Evolutionary conservation across 2,329 filamentous ascomycete genomes (phyloP).

Genomic region (Sporothrix euskadiensis): DNA sequence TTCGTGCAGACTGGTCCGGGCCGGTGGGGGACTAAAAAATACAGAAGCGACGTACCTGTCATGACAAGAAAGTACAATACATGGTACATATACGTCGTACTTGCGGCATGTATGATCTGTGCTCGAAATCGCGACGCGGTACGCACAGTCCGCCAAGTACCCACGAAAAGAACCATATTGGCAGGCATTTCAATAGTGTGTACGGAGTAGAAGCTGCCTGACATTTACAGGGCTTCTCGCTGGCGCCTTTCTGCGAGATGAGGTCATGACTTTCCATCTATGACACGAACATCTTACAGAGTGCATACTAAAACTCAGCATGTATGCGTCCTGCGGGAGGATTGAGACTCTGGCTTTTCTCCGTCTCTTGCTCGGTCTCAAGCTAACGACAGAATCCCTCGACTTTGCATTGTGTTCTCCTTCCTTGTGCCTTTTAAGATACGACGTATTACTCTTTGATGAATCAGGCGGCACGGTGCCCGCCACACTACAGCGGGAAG

Average conservation of each 20-base stretch:
- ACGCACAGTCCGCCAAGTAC: background rate
- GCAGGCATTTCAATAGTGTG: background rate
- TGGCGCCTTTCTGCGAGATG: background rate
- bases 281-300: background rate
- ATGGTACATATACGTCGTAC: background rate
- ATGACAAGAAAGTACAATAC: too few relatives aligned
- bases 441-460: background rate
- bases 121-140: background rate
- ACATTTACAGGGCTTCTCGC: background rate
- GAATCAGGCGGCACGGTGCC: background rate
- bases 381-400: background rate
- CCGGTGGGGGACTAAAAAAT: background rate
- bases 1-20: background rate
- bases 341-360: background rate
- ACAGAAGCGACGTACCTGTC: background rate
- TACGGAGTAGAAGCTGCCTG: background rate
- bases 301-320: too few relatives aligned
- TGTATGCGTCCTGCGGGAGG: background rate
- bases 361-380: background rate
- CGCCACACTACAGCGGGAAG: constrained; percentile 1
- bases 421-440: background rate
- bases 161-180: background rate
- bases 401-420: too few relatives aligned
- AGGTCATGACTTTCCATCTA: background rate
- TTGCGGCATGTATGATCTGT: background rate